Evolutionary conservation across 169 alveolate genomes (phyloP).

Genomic region (Babesia ovata): DNA sequence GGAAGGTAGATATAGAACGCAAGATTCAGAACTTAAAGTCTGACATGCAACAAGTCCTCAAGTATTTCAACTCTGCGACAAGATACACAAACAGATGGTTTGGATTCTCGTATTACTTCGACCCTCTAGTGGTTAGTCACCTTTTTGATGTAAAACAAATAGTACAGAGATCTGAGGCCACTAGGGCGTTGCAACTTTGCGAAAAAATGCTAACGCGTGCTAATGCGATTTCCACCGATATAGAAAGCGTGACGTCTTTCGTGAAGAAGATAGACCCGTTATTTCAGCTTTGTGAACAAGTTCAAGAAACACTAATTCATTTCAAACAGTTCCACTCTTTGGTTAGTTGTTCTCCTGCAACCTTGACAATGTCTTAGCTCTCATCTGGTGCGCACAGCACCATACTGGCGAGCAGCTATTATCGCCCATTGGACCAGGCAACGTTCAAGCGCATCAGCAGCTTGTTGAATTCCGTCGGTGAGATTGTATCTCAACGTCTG

Average conservation of each 20-base stretch:
- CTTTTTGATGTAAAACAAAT: no score
- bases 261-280: constrained; percentile 38
- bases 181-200: constrained; percentile 28
- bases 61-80: constrained; percentile 6
- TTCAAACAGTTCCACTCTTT: constrained; percentile 58
- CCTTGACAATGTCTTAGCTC: constrained; percentile 11
- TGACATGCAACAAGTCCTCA: constrained; percentile 9
- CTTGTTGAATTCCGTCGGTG: neutral
- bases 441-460: neutral
- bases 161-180: constrained; percentile 39
- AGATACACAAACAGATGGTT: constrained; percentile 16
- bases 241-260: constrained; percentile 20
- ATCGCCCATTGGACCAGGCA: constrained; percentile 13
- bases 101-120: constrained; percentile 10
- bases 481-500: neutral
- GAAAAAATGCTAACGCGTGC: constrained; percentile 19
- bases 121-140: constrained; percentile 23
- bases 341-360: constrained; percentile 16
- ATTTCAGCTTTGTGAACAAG: constrained; percentile 14
- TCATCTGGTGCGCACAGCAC: constrained; percentile 67
- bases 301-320: constrained; percentile 50
- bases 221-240: constrained; percentile 14
- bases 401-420: constrained; percentile 17
- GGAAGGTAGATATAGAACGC: constrained; percentile 25
- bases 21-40: neutral